Base-by-base conservation (phyloP, 2,329 filamentous ascomycete genomes). In the Nothophoma quercina region DNA sequence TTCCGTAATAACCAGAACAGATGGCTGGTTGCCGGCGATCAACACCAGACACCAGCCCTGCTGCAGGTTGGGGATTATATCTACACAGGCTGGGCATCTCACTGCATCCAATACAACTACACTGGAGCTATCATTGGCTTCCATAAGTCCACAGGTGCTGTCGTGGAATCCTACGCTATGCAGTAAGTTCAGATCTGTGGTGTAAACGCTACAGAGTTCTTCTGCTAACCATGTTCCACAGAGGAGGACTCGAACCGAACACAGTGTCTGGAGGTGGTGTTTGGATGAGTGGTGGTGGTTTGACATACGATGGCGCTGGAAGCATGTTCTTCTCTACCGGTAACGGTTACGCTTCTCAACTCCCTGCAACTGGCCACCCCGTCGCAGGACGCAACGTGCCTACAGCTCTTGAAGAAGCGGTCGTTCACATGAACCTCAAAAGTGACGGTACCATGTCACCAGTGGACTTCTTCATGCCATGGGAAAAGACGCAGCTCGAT, bases 391-490 rank as follows among this genome's bases (percentile, higher is more conserved):
- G 75, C 32, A 73, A 75, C 30, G 78, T 78, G 13, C 78, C 78
- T 1, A 76, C 76, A 0, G 59, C 78, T 2, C 67, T 82, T 0
- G 79, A 81, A 63, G 77, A 82, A 58, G 79, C 79, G 1, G 79
- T 78, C 9, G 78, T 81, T 13, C 78, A 82, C 56, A 77, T 79
- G 67, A 77, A 73, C 0, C 75, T 82, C 40, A 75, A 76, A 42
- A 68, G 62, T 7, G 73, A 81, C 45, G 79, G 79, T 6, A 77
- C 69, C 22, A 56, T 81, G 2, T 72, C 67, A 0, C 63, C 78
- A 4, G 73, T 78, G 4, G 79, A 81, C 60, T 82, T 81, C 55
- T 82, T 82, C 63, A 81, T 81, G 76, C 79, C 79, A 0, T 78
- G 72, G 60, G 79, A 82, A 50, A 81, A 81, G 52, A 70, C 70